phyloP scores from a whole-genome alignment of 768 basidiomycete species.

The Leucogyrophana mollusca region DNA sequence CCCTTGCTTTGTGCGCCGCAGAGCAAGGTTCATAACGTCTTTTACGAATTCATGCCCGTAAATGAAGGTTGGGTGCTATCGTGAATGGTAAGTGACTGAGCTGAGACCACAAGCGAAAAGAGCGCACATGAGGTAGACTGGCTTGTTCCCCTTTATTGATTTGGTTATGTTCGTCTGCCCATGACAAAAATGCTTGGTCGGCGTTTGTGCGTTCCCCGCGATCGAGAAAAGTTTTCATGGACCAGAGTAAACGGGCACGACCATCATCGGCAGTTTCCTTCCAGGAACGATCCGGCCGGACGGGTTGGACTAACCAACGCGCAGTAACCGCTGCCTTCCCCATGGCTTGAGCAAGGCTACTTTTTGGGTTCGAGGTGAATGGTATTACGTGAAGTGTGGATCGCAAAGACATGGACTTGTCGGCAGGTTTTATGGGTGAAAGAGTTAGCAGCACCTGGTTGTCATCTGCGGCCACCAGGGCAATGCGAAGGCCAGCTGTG shows the following conservation, averaged over 20 bases:
- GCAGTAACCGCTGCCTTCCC: constrained; percentile 45
- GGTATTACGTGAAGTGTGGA: constrained; percentile 65
- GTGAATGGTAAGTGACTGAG: too few species aligned
- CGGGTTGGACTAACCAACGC: constrained; percentile 43
- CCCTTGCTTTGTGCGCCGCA: constrained; percentile 39
- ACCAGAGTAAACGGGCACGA: constrained; percentile 33
- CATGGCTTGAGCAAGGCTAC: constrained; percentile 64
- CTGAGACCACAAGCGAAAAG: too few species aligned
- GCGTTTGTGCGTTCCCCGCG: constrained; percentile 49
- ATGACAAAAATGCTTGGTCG: constrained; percentile 60
- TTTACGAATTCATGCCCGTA: constrained; percentile 57
- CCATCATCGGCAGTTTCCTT: constrained; percentile 14
- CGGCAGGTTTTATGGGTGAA: constrained; percentile 29
- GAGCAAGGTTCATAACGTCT: constrained; percentile 49
- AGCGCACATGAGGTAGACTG: background rate
- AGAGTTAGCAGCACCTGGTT: constrained; percentile 54
- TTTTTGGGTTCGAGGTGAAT: constrained; percentile 46
- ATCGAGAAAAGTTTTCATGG: constrained; percentile 40
- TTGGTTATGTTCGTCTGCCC: constrained; percentile 43
- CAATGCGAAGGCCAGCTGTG: constrained; percentile 26
- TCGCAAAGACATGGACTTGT: constrained; percentile 22
- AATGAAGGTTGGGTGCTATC: background rate
- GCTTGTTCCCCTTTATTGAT: constrained; percentile 12
- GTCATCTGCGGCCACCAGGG: constrained; percentile 32
- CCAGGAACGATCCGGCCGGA: background rate